Evolutionary conservation across 2,329 filamentous ascomycete genomes (phyloP), one percentile per base, ranked within the genome.

Genomic region (Pseudogymnoascus pannorum): DNA sequence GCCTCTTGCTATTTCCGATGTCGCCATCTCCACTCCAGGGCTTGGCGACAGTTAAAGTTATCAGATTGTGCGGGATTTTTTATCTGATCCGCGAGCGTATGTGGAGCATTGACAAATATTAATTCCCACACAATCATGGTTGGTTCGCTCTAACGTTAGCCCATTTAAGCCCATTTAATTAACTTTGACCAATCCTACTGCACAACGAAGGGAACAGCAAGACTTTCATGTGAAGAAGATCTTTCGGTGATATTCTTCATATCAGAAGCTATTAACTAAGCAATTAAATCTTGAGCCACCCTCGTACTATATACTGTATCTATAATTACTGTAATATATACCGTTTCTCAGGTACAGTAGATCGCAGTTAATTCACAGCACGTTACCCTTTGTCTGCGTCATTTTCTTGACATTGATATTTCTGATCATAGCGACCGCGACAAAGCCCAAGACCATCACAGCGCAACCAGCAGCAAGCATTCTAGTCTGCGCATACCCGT

Each of bases 401-500:
- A 75, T 67, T 24, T 75, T 70, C 60, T 75, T 77, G 36, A 82
- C 71, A 36, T 78, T 74, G 31, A 80, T 74, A 63, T 81, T 74
- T 60, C 72, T 73, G 75, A 78, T 80, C 60, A 80, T 68, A 2
- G 70, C 64, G n/a, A 77, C 71, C 61, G 68, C 75, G 1, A 74
- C 64, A 33, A 82, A 70, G 0, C 72, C 69, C 12, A 81, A 62
- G 2, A 67, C 29, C 68, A 82, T 73, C 5, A 82, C 69, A 4
- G 73, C 76, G 7, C 78, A 75, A 18, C 79, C 81, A 1, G 77
- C 76, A 61, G 81, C 79, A 51, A 81, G 69, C 77, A 82, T 79
- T 16, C 74, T 70, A 35, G 74, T 74, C 71, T 82, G 79, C 0
- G 78, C 77, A 62, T 79, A 79, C 1, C 74, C 78, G 63, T 87